Base-by-base conservation (phyloP, 345 rosid species). In the Eucalyptus virginea region DNA sequence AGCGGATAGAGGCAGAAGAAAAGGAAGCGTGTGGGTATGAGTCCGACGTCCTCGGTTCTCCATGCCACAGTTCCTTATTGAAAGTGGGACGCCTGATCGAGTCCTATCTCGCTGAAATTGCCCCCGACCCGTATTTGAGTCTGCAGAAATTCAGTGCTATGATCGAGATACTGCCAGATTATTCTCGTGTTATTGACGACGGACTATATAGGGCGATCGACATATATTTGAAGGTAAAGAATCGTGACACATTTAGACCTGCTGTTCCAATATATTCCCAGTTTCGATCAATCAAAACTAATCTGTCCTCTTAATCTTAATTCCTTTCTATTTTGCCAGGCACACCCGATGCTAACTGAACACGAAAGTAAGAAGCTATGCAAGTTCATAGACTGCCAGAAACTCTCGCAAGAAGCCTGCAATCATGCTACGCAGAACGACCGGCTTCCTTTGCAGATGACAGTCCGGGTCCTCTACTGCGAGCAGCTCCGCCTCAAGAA, bases 131-230 rank as follows among this genome's bases (percentile, higher is more conserved):
- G 30, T 93, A 94, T 90, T 87, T 97, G 90, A 93, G 95, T 91
- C 89, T 95, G 92, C 94, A 90, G 90, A 96, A 96, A 89, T 96
- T 97, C 93, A 91, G 91, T 24, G 94, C 96, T 83, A 88, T 95
- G 94, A 93, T 96, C 21, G 98, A 96, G 91, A 93, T 94, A 87
- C 88, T 97, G 88, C 99, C 99, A 1, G 95, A 96, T 89, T 93
- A 95, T 90, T 93, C 97, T 90, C 97, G 98, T 9, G 96, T 96
- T 23, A 92, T 95, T 5, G 99, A 97, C 69, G 99, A 97, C 48
- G 97, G 96, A 11, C 94, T 96, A 42, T 97, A 97, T 89, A 93
- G 97, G 89, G 99, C 98, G 52, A 89, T 96, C 86, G 99, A 97
- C 85, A 93, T 96, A 88, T 97, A 95, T 92, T 91, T 96, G 88